These are phyloP conservation scores for Ceriops tagal DNA, from an alignment of 345 rosid genomes.

Conservation along the genomic window DNA sequence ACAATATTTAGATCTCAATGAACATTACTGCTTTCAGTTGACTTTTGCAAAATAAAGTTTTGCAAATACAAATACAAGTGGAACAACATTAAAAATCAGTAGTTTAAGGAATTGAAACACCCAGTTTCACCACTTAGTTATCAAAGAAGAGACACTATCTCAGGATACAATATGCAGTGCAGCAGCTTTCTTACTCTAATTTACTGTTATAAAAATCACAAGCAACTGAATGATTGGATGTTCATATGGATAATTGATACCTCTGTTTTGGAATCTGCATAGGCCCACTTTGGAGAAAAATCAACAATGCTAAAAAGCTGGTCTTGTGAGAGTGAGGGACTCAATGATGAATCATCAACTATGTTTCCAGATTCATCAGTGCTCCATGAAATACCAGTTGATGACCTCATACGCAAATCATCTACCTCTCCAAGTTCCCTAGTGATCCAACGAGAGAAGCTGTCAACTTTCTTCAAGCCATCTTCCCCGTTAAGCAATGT, in stretches of 20 bases:
- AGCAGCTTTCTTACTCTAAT: too few species aligned
- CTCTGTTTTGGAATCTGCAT: conserved; percentile 61
- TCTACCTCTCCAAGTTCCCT: conserved; percentile 81
- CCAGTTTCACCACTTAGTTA: neutral
- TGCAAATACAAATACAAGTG: too few species aligned
- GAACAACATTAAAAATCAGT: too few species aligned
- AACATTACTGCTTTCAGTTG: too few species aligned
- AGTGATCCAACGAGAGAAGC: conserved; percentile 81
- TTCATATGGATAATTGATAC: conserved; percentile 27
- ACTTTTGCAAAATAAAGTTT: too few species aligned
- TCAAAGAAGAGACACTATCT: neutral
- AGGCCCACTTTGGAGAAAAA: conserved; percentile 75
- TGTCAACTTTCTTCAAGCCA: conserved; percentile 78
- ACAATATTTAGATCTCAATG: too few species aligned
- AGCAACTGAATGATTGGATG: neutral
- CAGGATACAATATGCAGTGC: too few species aligned
- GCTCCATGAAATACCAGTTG: conserved; percentile 67
- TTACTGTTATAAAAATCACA: neutral
- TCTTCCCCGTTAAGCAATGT: conserved; percentile 55
- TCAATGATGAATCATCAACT: conserved; percentile 52
- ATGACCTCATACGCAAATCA: conserved; percentile 68
- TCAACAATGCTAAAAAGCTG: conserved; percentile 81
- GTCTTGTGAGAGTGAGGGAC: conserved; percentile 83
- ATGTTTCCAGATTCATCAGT: conserved; percentile 64
- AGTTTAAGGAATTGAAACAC: neutral